These are phyloP conservation scores for Colletotrichum australisinense DNA, from an alignment of 2,329 filamentous ascomycete genomes.

Conservation along the genomic window DNA sequence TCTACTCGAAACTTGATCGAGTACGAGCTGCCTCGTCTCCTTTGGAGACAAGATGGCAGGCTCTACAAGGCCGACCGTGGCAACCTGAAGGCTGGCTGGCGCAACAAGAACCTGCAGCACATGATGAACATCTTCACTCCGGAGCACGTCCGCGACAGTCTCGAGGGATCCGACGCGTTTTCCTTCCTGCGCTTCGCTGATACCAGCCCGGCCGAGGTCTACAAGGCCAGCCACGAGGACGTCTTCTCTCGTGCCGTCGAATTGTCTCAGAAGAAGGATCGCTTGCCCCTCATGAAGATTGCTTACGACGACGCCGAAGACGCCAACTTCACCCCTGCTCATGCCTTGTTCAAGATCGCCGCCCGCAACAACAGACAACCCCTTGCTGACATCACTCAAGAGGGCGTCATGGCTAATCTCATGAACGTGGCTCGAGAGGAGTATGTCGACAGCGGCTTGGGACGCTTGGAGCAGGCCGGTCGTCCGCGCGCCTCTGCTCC, in stretches of 20 bases:
- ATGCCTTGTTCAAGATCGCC: conserved; percentile 85
- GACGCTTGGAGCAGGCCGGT: conserved; percentile 83
- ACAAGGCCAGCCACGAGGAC: conserved; percentile 74
- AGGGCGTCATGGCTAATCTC: conserved; percentile 79
- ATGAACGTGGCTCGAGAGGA: conserved; percentile 80
- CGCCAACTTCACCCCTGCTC: conserved; percentile 73
- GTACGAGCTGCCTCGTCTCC: conserved; percentile 81
- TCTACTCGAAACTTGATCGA: conserved; percentile 89
- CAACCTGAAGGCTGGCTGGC: conserved; percentile 83
- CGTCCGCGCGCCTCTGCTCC: conserved; percentile 85
- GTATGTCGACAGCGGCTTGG: conserved; percentile 78
- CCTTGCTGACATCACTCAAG: conserved; percentile 74
- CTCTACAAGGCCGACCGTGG: conserved; percentile 78
- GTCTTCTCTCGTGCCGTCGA: conserved; percentile 80
- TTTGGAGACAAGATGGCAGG: conserved; percentile 86
- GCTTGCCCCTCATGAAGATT: conserved; percentile 74
- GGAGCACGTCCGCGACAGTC: conserved; percentile 77
- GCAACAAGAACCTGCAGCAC: conserved; percentile 79
- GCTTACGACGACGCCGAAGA: conserved; percentile 76
- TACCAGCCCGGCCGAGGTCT: conserved; percentile 78
- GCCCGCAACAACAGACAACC: conserved; percentile 75
- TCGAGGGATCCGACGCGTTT: conserved; percentile 74
- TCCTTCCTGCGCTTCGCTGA: conserved; percentile 93
- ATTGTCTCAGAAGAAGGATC: conserved; percentile 64
- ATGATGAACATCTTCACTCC: conserved; percentile 93